Evolutionary conservation across 2,329 filamentous ascomycete genomes (phyloP).

Genomic region (Ceratocystis ficicola): DNA sequence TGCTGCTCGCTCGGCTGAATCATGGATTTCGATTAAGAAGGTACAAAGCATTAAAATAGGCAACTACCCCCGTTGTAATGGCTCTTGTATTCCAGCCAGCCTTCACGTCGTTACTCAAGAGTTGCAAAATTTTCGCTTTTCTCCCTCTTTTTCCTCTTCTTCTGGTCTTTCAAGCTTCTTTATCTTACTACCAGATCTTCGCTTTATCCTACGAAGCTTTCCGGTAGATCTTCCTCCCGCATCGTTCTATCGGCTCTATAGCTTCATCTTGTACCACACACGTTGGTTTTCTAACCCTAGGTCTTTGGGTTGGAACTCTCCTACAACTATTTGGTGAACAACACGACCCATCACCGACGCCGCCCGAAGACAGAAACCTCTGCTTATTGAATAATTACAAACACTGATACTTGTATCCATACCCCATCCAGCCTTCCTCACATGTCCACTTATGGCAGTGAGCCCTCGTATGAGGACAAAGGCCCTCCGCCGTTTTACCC

Average conservation of each 20-base stretch:
- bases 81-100: background rate
- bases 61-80: background rate
- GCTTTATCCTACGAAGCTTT: constrained; percentile 1
- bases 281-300: constrained; percentile 5
- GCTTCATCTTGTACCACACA: constrained; percentile 11
- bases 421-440: background rate
- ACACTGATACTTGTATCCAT: constrained; percentile 9
- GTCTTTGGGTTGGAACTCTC: constrained; percentile 4
- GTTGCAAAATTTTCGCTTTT: background rate
- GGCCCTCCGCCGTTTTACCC: background rate
- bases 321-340: constrained; percentile 5
- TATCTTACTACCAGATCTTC: background rate
- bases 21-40: background rate
- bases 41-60: background rate
- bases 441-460: constrained; percentile 13
- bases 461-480: background rate
- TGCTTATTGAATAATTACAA: constrained; percentile 7
- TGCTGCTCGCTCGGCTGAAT: background rate
- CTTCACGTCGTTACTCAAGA: background rate
- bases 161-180: background rate
- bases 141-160: background rate
- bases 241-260: background rate
- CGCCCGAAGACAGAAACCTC: background rate
- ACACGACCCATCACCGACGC: background rate
- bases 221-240: background rate